Evolutionary conservation across 371 early-diverging fungal species (phyloP), one percentile per base, ranked within the genome.

Genomic region (Modicella reniformis): DNA sequence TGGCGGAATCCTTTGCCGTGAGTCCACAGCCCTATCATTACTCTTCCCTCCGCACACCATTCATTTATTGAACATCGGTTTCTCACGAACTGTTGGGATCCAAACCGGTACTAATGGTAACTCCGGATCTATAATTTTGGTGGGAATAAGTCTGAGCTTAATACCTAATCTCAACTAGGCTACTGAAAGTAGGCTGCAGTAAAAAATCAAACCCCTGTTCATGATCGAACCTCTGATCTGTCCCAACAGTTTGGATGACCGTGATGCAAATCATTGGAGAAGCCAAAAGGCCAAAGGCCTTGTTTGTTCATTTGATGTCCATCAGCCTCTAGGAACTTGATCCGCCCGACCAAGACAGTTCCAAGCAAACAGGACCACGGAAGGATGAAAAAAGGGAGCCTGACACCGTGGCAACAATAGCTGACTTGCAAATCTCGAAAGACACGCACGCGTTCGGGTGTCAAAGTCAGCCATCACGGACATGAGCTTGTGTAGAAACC

Each of bases 241-340:
- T n/a, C n/a, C 44, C 44, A 44, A 44, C 44, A 44, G 44, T 44
- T 44, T 19, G 19, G 44, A 44, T 10, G 17, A 19, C 44, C 44
- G 19, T 44, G 44, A 56, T 8, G 26, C 23, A 50, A 50, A 56
- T 21, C 34, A 56, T 40, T 34, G 17, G 32, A 28, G 32, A 34
- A 40, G 23, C 25, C 57, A 37, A 57, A 57, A 57, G 57, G 57
- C 41, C 57, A 21, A 41, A 57, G 23, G 23, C 15, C 9, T 21
- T 19, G 2, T 15, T 17, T 17, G 8, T 8, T 29, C 53, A 25
- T 12, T 26, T 25, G 29, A 32, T 3, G 54, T 19, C 9, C 17
- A 30, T 32, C 41, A 30, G 33, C 64, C 55, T 63, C 55, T 63
- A 63, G 64, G 64, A 63, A 63, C 64, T 15, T 41, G 54, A 63